Base-by-base conservation (phyloP, 129 eudicot genomes). In the Tagetes patula region DNA sequence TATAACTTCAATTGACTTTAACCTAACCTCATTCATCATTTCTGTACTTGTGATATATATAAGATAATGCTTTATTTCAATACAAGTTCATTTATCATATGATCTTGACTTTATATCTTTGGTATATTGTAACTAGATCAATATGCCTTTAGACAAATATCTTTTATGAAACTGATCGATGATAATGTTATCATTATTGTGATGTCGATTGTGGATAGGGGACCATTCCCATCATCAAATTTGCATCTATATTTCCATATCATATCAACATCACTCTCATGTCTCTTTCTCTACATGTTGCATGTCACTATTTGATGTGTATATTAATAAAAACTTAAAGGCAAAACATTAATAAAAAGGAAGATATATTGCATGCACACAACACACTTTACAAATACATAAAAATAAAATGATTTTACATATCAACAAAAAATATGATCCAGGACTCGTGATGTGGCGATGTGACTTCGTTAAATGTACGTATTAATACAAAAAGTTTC, bases 201-300 rank as follows among this genome's bases (percentile, higher is more conserved):
- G 36, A 54, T 38, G 49, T 14, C 53, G 8, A 40, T 9, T 55
- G 54, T 41, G 31, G 40, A 55, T 3, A 2, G 66, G 66, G 75
- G 75, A 71, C 66, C 75, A 71, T 71, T 41, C 2, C 37, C 38
- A 27, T 39, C 42, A 71, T 67, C 52, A 39, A 55, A 40, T 39
- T 71, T 71, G 65, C 43, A 71, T 54, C 6, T 53, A 36, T 20
- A 70, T 40, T 8, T 53, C 50, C 36, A 7, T 3, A n/a, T 70
- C 39, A n/a, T 37, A 38, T 52, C 50, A 31, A 67, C 56, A 31
- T 46, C 56, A 45, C 41, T 42, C 43, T 41, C 2, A 65, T 65
- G 52, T 30, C 34, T 65, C 50, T 65, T 40, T 41, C 48, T 41
- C 13, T 64, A 4, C n/a, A 6, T 38, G 47, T 63, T 48, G 34